These are phyloP conservation scores for Rhizopogon sp. DNA, from an alignment of 768 basidiomycete genomes.

Conservation along the genomic window DNA sequence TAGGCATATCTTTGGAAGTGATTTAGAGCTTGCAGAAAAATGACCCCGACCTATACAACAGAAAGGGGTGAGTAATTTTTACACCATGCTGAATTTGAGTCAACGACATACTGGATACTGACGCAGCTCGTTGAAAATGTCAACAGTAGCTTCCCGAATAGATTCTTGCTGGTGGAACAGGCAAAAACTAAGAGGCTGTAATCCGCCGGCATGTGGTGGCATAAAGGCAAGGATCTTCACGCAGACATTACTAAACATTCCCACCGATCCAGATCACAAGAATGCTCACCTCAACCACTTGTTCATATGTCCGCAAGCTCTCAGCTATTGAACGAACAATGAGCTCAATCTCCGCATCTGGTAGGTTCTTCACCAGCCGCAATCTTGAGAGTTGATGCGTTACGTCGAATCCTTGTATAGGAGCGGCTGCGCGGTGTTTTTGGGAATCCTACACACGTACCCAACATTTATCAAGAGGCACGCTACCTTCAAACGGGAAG, in stretches of 20 bases:
- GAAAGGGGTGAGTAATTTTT: conserved; percentile 1
- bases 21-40: conserved; percentile 75
- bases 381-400: conserved; percentile 82
- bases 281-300: conserved; percentile 74
- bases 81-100: background rate
- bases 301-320: conserved; percentile 75
- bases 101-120: conserved; percentile 58
- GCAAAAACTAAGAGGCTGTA: conserved; percentile 82
- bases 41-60: conserved; percentile 60
- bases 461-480: background rate
- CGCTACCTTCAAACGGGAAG: background rate
- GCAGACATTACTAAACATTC: background rate
- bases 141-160: conserved; percentile 76
- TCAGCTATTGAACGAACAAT: conserved; percentile 75
- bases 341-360: conserved; percentile 65
- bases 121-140: conserved; percentile 78
- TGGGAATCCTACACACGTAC: conserved; percentile 56
- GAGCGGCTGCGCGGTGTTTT: conserved; percentile 43
- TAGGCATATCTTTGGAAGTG: conserved; percentile 90
- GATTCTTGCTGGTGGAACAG: conserved; percentile 83
- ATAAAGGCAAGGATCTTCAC: conserved; percentile 73
- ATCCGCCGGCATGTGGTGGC: conserved; percentile 74
- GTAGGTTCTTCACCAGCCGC: conserved; percentile 64
- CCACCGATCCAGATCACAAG: background rate
- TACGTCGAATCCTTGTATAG: conserved; percentile 80